Conservation (phyloP, 306 rosid genomes). For the Benincasa hispida region DNA sequence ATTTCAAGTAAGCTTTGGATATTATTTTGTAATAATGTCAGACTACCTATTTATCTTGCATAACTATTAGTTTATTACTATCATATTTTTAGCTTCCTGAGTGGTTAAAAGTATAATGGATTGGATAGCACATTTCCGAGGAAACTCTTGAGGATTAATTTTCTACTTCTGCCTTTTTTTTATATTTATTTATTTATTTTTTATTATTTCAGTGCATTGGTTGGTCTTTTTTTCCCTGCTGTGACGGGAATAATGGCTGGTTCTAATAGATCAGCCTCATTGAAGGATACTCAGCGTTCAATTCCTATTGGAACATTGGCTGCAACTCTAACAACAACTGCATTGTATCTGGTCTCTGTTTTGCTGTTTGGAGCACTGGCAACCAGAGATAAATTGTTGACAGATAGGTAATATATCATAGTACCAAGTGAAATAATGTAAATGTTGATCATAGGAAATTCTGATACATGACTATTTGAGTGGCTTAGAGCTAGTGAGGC, state of each 20-base stretch:
- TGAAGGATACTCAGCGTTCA: constrained; percentile 92
- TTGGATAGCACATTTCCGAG: background rate
- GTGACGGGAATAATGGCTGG: constrained; percentile 99
- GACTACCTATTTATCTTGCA: background rate
- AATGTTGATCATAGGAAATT: background rate
- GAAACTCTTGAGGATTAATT: background rate
- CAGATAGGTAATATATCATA: constrained; percentile 55
- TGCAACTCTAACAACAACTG: constrained; percentile 72
- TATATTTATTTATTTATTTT: background rate
- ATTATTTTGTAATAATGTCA: background rate
- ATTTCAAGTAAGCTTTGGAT: constrained; percentile 59
- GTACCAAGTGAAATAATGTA: background rate
- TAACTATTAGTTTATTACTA: background rate
- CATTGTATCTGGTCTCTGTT: constrained; percentile 68
- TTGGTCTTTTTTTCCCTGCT: constrained; percentile 98
- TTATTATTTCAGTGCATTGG: constrained; percentile 64
- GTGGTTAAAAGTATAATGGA: background rate
- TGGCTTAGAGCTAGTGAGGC: constrained; percentile 1
- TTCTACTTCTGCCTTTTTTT: background rate
- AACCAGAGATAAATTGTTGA: constrained; percentile 63
- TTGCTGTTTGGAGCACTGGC: constrained; percentile 81
- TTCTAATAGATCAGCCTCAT: constrained; percentile 90
- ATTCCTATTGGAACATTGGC: constrained; percentile 91
- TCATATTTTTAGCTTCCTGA: background rate
- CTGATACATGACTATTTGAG: background rate